A percentile compares a stretch with the other conserved stretches of the same genome.
Evolutionary conservation across 1,284 basidiomycete genomes (phyloP).

Genomic region (Peniophora sp.): DNA sequence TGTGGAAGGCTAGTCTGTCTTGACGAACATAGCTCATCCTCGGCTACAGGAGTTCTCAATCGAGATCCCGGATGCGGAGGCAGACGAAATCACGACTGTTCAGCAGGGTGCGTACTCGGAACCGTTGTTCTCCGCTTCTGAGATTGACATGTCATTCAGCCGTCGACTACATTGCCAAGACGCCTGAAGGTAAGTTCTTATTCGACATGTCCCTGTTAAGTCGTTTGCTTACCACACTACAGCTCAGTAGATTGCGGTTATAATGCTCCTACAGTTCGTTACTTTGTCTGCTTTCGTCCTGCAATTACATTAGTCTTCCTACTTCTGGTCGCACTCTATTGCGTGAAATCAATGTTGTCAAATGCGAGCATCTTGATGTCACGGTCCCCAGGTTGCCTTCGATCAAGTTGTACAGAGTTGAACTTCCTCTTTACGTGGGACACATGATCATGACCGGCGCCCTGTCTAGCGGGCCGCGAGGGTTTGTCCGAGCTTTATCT

Average conservation of each 20-base stretch:
- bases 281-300: too few species aligned
- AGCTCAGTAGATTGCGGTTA: constrained; percentile 15
- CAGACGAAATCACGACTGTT: constrained; percentile 95
- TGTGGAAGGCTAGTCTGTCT: too few species aligned
- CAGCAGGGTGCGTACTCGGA: constrained; percentile 69
- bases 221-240: constrained; percentile 6
- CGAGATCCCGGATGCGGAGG: constrained; percentile 96
- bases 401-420: too few species aligned
- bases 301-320: too few species aligned
- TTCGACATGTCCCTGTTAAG: neutral
- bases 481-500: neutral
- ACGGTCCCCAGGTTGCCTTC: too few species aligned
- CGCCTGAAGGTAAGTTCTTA: constrained; percentile 68
- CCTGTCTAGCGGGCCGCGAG: too few species aligned
- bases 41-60: constrained; percentile 69
- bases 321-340: too few species aligned
- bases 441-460: too few species aligned
- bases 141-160: constrained; percentile 42
- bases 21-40: neutral
- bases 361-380: too few species aligned
- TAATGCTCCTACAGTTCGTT: too few species aligned
- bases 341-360: too few species aligned
- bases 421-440: too few species aligned
- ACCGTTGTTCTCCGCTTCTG: constrained; percentile 5
- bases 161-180: constrained; percentile 96